These are phyloP conservation scores for Saccharomycopsis phalli DNA, from an alignment of 1,139 yeast species.

Conservation along the genomic window DNA sequence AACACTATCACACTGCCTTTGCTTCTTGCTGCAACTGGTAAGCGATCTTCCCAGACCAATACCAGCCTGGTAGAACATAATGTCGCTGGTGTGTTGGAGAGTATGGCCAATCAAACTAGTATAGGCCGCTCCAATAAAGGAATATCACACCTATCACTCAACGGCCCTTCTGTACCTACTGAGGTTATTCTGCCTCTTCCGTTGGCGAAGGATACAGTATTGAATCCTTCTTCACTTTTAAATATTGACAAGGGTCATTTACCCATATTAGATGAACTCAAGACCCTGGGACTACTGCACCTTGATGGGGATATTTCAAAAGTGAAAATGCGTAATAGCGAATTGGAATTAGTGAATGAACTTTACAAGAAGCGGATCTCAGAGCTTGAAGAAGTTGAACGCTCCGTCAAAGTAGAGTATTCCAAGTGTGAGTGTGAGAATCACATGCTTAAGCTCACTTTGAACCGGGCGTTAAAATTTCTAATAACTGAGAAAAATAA, in stretches of 20 bases:
- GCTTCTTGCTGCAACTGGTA: constrained; percentile 30
- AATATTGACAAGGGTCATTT: constrained; percentile 47
- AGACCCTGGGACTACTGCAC: constrained; percentile 12
- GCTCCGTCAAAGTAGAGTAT: neutral
- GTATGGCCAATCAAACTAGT: constrained; percentile 25
- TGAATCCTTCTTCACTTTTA: constrained; percentile 87
- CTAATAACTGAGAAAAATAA: constrained; percentile 8
- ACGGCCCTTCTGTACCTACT: neutral
- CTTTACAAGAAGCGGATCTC: constrained; percentile 70
- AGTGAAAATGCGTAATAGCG: constrained; percentile 72
- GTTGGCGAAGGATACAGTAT: constrained; percentile 13
- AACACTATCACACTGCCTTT: constrained; percentile 59
- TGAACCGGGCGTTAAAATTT: constrained; percentile 14
- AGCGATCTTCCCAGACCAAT: constrained; percentile 13
- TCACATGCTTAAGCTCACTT: constrained; percentile 18
- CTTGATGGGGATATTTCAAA: constrained; percentile 34
- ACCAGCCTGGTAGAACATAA: constrained; percentile 28
- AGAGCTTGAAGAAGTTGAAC: constrained; percentile 71
- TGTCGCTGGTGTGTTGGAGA: constrained; percentile 58
- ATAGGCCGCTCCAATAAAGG: neutral
- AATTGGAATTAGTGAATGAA: constrained; percentile 83
- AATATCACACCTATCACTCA: constrained; percentile 7
- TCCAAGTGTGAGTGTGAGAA: constrained; percentile 33
- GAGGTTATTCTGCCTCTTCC: neutral
- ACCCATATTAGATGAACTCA: neutral